Percentiles rank a stretch among this genome's conserved stretches.
Evolutionary conservation across 1,284 basidiomycete species (phyloP).

Genomic region (Cryptococcus maquisensis): DNA sequence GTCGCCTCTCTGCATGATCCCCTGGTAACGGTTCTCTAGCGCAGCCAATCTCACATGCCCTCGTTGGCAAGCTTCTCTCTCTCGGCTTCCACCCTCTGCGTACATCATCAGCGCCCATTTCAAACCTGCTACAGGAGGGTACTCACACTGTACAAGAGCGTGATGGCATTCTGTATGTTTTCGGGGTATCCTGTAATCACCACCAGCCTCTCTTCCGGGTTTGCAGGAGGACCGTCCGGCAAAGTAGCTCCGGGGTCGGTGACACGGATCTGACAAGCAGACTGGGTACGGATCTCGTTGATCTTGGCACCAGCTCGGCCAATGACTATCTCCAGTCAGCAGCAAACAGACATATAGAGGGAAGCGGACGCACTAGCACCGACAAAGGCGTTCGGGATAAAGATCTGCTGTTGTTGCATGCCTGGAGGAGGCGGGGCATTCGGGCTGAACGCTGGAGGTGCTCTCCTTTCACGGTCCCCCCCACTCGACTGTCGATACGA

Average conservation of each 20-base stretch:
- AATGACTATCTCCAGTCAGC: slow-evolving; percentile 57
- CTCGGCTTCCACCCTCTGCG: slow-evolving; percentile 15
- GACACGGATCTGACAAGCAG: slow-evolving; percentile 94
- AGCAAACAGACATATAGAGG: not conserved
- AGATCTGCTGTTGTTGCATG: slow-evolving; percentile 92
- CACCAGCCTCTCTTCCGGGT: slow-evolving; percentile 79
- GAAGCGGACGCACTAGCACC: slow-evolving; percentile 60
- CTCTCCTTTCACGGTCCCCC: slow-evolving; percentile 9
- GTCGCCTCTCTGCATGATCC: too few relatives aligned
- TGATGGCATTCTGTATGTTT: slow-evolving; percentile 95
- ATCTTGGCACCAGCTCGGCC: slow-evolving; percentile 98
- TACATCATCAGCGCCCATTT: not conserved
- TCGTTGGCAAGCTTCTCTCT: slow-evolving; percentile 4
- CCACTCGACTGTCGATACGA: slow-evolving; percentile 40
- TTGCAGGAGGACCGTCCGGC: slow-evolving; percentile 46
- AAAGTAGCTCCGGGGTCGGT: slow-evolving; percentile 82
- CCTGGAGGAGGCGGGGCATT: slow-evolving; percentile 35
- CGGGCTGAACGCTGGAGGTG: slow-evolving; percentile 17
- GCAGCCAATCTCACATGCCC: too few relatives aligned
- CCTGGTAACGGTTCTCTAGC: too few relatives aligned
- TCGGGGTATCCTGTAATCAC: slow-evolving; percentile 90
- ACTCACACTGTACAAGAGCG: slow-evolving; percentile 64
- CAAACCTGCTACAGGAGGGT: not conserved
- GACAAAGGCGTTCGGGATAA: slow-evolving; percentile 95
- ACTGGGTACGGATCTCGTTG: slow-evolving; percentile 93